These are phyloP conservation scores for Atalantia buxifolia DNA, from an alignment of 345 rosid species.

Conservation along the genomic window DNA sequence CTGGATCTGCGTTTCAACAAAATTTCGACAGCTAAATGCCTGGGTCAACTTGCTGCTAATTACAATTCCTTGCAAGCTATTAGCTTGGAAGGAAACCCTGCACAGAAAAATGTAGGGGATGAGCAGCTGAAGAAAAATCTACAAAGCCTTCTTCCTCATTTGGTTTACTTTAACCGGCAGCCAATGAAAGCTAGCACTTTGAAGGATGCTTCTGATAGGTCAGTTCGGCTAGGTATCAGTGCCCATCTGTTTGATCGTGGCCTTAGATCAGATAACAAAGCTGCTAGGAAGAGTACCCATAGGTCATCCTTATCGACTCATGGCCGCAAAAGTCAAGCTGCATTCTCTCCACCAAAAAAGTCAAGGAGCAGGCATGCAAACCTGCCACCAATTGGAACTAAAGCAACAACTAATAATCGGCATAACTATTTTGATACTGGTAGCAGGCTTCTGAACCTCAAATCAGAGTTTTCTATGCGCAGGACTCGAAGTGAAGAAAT, in stretches of 20 bases:
- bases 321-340: constrained; percentile 39
- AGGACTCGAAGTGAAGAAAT: constrained; percentile 80
- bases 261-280: constrained; percentile 60
- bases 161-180: constrained; percentile 80
- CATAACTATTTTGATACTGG: constrained; percentile 41
- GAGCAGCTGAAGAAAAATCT: constrained; percentile 84
- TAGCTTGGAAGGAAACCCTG: constrained; percentile 97
- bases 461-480: constrained; percentile 51
- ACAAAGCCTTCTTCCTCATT: constrained; percentile 74
- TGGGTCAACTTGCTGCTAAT: constrained; percentile 97
- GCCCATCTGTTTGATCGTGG: constrained; percentile 59
- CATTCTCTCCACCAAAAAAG: constrained; percentile 40
- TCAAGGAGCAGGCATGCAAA: constrained; percentile 53
- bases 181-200: constrained; percentile 47
- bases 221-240: constrained; percentile 59
- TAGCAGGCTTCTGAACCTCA: constrained; percentile 44
- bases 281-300: constrained; percentile 56
- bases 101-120: constrained; percentile 94
- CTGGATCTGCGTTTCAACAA: constrained; percentile 92
- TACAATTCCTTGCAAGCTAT: constrained; percentile 90
- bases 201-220: constrained; percentile 66
- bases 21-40: constrained; percentile 75
- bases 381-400: constrained; percentile 55
- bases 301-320: constrained; percentile 47
- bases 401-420: constrained; percentile 31